Evolutionary conservation across 1,139 yeast genomes (phyloP).

Genomic region (Cylindricascospora bacillispora): DNA sequence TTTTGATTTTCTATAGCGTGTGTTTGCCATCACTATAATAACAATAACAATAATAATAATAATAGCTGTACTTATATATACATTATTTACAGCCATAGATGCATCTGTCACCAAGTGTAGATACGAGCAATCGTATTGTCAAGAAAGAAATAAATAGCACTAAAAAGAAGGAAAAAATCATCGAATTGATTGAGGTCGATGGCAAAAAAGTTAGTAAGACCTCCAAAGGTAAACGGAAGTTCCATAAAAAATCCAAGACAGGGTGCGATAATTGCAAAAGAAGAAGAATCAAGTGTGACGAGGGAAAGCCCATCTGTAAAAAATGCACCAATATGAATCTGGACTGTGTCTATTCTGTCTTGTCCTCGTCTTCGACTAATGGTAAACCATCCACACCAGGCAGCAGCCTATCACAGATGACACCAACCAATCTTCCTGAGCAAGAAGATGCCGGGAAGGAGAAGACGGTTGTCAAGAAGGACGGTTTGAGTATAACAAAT

Average conservation of each 20-base stretch:
- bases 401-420: no score
- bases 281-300: conserved; percentile 89
- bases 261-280: conserved; percentile 86
- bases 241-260: conserved; percentile 73
- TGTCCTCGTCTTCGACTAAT: no score
- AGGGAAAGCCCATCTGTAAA: conserved; percentile 61
- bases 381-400: no score
- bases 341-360: conserved; percentile 48
- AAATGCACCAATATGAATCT: conserved; percentile 71
- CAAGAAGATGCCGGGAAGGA: conserved; percentile 7
- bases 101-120: no score
- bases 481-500: conserved; percentile 9
- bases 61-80: no score
- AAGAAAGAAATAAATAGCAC: no score
- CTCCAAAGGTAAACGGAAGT: conserved; percentile 44
- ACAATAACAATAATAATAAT: no score
- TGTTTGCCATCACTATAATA: no score
- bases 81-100: no score
- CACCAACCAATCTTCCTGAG: conserved; percentile 7
- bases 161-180: conserved; percentile 16
- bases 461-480: conserved; percentile 10
- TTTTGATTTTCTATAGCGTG: no score
- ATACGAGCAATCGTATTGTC: no score
- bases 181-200: conserved; percentile 26
- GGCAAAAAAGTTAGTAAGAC: conserved; percentile 30